phyloP scores from a whole-genome alignment of 2,329 filamentous ascomycete genomes.

The Alternaria solani region DNA sequence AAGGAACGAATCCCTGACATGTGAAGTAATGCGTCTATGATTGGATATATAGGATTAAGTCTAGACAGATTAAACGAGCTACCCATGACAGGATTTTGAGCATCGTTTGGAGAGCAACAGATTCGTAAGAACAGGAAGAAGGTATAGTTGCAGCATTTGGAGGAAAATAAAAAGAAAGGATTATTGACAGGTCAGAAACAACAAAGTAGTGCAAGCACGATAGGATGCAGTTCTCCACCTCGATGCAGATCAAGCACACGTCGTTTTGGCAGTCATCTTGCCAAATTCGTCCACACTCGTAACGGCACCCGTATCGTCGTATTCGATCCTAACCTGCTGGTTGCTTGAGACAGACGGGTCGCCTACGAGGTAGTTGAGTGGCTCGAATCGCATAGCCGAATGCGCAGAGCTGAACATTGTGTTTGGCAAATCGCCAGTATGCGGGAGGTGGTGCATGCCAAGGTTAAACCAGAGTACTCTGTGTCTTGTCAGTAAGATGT shows the following conservation, averaged over 20 bases:
- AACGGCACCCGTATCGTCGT: slow-evolving; percentile 24
- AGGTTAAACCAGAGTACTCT: slow-evolving; percentile 62
- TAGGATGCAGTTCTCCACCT: not conserved
- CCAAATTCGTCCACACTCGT: slow-evolving; percentile 22
- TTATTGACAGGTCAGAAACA: not conserved
- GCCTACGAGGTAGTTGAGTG: slow-evolving; percentile 55
- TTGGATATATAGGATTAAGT: not conserved
- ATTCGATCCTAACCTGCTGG: slow-evolving; percentile 54
- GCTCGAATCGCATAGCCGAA: slow-evolving; percentile 55
- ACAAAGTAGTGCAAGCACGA: not conserved
- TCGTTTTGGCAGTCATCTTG: slow-evolving; percentile 8
- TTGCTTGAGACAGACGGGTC: slow-evolving; percentile 54
- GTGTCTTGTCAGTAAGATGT: slow-evolving; percentile 10
- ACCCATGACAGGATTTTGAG: not conserved
- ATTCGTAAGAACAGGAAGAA: not conserved
- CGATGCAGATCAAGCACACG: not conserved
- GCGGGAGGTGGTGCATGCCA: slow-evolving; percentile 61
- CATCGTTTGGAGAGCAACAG: not conserved
- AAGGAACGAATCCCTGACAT: not conserved
- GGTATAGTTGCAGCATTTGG: not conserved
- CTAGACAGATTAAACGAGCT: not conserved
- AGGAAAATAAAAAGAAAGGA: not conserved
- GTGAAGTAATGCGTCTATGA: not conserved
- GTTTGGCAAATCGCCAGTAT: slow-evolving; percentile 57
- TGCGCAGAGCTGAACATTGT: slow-evolving; percentile 61